Evolutionary conservation across 2,329 filamentous ascomycete genomes (phyloP).

Genomic region (Botrytis elliptica): DNA sequence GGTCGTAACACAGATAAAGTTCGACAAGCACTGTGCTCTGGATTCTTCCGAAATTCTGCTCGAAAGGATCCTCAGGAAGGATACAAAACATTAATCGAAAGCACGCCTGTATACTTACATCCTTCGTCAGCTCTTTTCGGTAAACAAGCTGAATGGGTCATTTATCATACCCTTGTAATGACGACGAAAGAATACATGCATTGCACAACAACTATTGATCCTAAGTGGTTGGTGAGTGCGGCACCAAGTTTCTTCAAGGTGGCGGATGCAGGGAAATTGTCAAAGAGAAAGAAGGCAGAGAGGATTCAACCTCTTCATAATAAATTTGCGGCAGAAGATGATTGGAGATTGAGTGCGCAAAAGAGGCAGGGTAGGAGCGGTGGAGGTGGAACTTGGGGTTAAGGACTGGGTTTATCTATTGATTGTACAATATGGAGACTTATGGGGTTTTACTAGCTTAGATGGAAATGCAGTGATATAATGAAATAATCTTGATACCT

Average conservation of each 20-base stretch:
- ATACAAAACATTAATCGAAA: constrained; percentile 95
- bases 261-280: constrained; percentile 71
- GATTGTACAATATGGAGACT: background rate
- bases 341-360: constrained; percentile 91
- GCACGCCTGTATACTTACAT: constrained; percentile 92
- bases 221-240: constrained; percentile 89
- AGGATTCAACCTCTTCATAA: constrained; percentile 94
- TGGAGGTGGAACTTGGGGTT: constrained; percentile 92
- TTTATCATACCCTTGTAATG: constrained; percentile 86
- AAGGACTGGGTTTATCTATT: background rate
- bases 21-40: constrained; percentile 82
- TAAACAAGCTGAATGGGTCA: constrained; percentile 93
- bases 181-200: constrained; percentile 99
- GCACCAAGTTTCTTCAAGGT: constrained; percentile 99
- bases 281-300: constrained; percentile 90
- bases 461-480: background rate
- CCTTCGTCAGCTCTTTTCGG: constrained; percentile 89
- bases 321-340: constrained; percentile 86
- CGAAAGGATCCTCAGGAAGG: constrained; percentile 95
- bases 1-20: constrained; percentile 85
- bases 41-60: constrained; percentile 94
- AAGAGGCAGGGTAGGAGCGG: constrained; percentile 79
- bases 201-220: constrained; percentile 87
- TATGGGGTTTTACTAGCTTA: background rate
- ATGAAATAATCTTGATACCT: constrained; percentile 7